Evolutionary conservation across 2,329 filamentous ascomycete species (phyloP), one percentile per base, ranked within the genome.

Genomic region (Ascomycota sp.): DNA sequence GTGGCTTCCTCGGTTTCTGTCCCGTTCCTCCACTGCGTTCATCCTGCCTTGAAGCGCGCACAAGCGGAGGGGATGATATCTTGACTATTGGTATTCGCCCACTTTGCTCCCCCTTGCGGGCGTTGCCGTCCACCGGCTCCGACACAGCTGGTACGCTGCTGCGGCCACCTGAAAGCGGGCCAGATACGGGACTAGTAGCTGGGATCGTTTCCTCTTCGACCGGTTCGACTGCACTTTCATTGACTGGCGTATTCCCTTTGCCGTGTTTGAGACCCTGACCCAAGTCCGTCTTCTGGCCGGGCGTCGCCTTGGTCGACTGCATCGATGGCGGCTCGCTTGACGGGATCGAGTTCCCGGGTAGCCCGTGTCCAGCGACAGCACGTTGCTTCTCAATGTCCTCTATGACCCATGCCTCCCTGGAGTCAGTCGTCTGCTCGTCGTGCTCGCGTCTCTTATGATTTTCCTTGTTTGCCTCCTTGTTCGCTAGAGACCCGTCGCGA

Each of bases 151-250:
- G 25, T 2, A 17, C 15, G 19, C 25, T 15, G 25, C 25, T 15
- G 2, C 15, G 25, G 11, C 13, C 10, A 9, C 11, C 15, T 12
- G 25, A 27, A 12, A 17, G 15, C 4, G 25, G n/a, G n/a, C 25
- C 23, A 5, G 47, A 39, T 2, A 45, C 36, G n/a, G 51, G 51
- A 23, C 51, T 55, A 19, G 51, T 55, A 27, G 51, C 51, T 1
- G 51, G 51, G 33, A 55, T 55, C 39, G 45, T 48, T n/a, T 52
- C 49, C 26, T 51, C 50, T 3, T 50, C 47, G 8, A 28, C 11
- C n/a, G n/a, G 13, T 9, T 27, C 30, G 9, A 17, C 8, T 10
- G 27, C 27, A n/a, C n/a, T n/a, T n/a, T n/a, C n/a, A n/a, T n/a
- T n/a, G n/a, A n/a, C n/a, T n/a, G n/a, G n/a, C 24, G 4, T 26